phyloP scores from a whole-genome alignment of 2,329 filamentous ascomycete genomes.

The Beauveria sp. region DNA sequence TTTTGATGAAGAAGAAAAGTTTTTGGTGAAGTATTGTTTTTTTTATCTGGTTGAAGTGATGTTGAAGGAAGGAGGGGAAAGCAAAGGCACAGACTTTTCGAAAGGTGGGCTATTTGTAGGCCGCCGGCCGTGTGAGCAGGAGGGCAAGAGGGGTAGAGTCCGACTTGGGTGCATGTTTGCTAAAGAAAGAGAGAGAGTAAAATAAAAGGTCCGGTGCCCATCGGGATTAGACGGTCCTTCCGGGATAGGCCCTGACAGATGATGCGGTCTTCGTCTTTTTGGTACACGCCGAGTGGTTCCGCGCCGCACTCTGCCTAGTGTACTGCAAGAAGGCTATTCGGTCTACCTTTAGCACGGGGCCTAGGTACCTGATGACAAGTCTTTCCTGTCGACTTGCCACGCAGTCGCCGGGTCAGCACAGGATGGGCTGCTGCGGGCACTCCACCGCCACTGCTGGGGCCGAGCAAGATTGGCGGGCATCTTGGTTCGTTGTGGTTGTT shows the following conservation, averaged over 20 bases:
- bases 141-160: neutral
- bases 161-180: neutral
- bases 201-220: neutral
- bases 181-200: neutral
- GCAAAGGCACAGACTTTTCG: neutral
- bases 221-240: neutral
- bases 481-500: neutral
- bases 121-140: neutral
- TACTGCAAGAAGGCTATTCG: too few relatives aligned
- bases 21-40: neutral
- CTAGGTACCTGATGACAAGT: neutral
- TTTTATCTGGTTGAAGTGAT: neutral
- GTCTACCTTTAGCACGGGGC: too few relatives aligned
- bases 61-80: neutral
- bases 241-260: neutral
- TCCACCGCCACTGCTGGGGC: neutral
- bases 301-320: too few relatives aligned
- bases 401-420: neutral
- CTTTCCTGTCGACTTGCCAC: neutral
- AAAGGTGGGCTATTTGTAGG: slow-evolving; percentile 1
- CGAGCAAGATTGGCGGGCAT: too few relatives aligned
- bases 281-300: too few relatives aligned
- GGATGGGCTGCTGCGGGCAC: neutral
- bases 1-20: neutral
- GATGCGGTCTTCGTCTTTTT: neutral